Evolutionary conservation across 2,329 filamentous ascomycete species (phyloP), one percentile per base, ranked within the genome.

Genomic region (Lasiodiplodia gonubiensis): DNA sequence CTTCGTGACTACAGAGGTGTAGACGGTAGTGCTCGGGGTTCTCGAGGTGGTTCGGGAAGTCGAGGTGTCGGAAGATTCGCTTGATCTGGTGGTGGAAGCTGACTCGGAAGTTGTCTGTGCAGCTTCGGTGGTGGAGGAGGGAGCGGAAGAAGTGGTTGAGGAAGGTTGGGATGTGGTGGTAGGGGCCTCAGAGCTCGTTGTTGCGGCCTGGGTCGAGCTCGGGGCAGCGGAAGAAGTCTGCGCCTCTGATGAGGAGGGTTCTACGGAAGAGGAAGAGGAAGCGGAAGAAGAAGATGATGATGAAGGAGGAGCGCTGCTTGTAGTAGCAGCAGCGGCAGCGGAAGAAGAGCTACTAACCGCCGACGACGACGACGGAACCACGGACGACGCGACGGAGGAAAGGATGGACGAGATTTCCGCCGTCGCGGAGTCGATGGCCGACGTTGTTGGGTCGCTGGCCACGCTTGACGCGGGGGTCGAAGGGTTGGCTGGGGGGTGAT

Each of bases 1-100:
- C 27, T 68, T 39, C 2, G 67, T 64, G n/a, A 64, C 67, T 6
- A 68, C 46, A 18, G 67, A 68, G 2, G 67, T 68, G 42, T 68
- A 68, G 12, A 68, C 37, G 23, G 53, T 57, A 3, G 67, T 68
- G 52, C 57, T 63, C 16, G 66, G 66, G 2, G 35, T 48, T n/a
- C 57, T 18, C 33, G 57, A 21, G 0, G 60, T 53, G 25, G 57
- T 64, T 11, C 21, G 42, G 30, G 52, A 55, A n/a, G 37, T 27
- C 5, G 63, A 57, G 5, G 25, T 25, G 14, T 55, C 39, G 27
- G 64, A 66, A 6, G 64, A 57, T 37, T 55, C 35, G 64, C 52
- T 25, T 18, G 52, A 25, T 12, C 16, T 21, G 5, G 52, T 30
- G 37, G 52, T 55, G 33, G 64, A 37, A 39, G 52, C n/a, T 33